Percentiles rank a stretch among this genome's conserved stretches.
Evolutionary conservation across 192 early-diverging fungal species (phyloP).

Genomic region (Podila epigama): DNA sequence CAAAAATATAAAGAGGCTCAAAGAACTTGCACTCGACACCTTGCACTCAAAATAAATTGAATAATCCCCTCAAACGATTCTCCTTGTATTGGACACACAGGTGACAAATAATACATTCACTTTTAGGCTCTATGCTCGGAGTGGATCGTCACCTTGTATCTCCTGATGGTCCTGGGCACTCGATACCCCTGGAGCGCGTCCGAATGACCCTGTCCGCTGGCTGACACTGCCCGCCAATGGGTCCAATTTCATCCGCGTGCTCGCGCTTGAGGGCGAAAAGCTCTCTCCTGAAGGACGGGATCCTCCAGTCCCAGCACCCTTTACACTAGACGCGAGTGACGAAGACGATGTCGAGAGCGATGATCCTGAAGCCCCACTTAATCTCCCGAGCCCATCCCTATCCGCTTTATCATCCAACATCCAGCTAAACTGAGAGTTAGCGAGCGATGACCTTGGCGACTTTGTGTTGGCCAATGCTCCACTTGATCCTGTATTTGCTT

Average conservation of each 20-base stretch:
- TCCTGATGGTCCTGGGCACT: slow-evolving; percentile 3
- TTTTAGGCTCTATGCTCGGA: background rate
- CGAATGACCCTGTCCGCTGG: background rate
- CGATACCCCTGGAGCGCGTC: slow-evolving; percentile 2
- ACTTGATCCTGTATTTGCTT: background rate
- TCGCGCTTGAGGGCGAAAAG: background rate
- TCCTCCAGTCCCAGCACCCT: too few species aligned
- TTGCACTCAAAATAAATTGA: too few species aligned
- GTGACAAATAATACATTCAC: background rate
- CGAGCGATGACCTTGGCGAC: slow-evolving; percentile 35
- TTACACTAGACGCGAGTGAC: too few species aligned
- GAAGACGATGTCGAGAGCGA: background rate
- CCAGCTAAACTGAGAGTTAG: slow-evolving; percentile 40
- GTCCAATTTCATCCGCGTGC: slow-evolving; percentile 24
- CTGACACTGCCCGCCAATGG: slow-evolving; percentile 27
- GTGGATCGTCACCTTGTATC: slow-evolving; percentile 25
- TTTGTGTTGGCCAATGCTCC: slow-evolving; percentile 15
- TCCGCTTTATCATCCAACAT: slow-evolving; percentile 25
- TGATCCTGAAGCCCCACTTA: background rate
- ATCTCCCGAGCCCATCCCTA: background rate
- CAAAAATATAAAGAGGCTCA: too few species aligned
- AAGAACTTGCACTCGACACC: too few species aligned
- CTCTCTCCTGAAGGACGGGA: background rate
- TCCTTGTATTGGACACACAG: too few species aligned
- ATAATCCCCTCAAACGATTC: too few species aligned